Evolutionary conservation across 1,284 basidiomycete species (phyloP).

Genomic region (Exsudoporus floridanus): DNA sequence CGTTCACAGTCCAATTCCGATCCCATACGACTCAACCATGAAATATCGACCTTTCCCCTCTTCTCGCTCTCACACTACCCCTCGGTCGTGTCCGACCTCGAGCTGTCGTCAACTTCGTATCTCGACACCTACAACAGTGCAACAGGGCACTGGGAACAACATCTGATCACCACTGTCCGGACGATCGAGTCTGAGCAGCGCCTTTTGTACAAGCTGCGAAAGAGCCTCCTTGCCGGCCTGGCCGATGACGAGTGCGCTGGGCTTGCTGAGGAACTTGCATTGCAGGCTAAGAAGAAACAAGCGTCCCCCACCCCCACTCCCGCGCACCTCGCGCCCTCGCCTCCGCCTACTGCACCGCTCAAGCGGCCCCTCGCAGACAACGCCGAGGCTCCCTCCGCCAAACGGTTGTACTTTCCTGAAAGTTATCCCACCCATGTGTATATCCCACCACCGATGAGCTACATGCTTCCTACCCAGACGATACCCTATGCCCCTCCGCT

Average conservation of each 20-base stretch:
- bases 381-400: constrained; percentile 28
- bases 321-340: neutral
- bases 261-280: constrained; percentile 51
- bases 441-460: constrained; percentile 32
- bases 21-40: constrained; percentile 59
- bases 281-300: constrained; percentile 40
- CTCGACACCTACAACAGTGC: constrained; percentile 58
- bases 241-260: constrained; percentile 56
- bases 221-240: constrained; percentile 55
- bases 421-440: constrained; percentile 34
- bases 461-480: constrained; percentile 31
- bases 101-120: constrained; percentile 49
- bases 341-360: constrained; percentile 10
- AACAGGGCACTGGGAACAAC: constrained; percentile 59
- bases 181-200: constrained; percentile 46
- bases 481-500: constrained; percentile 30
- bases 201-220: constrained; percentile 57
- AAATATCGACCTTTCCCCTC: constrained; percentile 60
- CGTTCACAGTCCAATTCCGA: constrained; percentile 48
- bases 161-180: constrained; percentile 44
- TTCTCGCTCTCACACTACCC: constrained; percentile 57
- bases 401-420: constrained; percentile 31
- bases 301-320: neutral
- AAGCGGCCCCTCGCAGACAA: constrained; percentile 27
- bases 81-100: constrained; percentile 52